Conservation (phyloP, 495 filamentous ascomycete genomes). For the Umbilicaria muhlenbergii region DNA sequence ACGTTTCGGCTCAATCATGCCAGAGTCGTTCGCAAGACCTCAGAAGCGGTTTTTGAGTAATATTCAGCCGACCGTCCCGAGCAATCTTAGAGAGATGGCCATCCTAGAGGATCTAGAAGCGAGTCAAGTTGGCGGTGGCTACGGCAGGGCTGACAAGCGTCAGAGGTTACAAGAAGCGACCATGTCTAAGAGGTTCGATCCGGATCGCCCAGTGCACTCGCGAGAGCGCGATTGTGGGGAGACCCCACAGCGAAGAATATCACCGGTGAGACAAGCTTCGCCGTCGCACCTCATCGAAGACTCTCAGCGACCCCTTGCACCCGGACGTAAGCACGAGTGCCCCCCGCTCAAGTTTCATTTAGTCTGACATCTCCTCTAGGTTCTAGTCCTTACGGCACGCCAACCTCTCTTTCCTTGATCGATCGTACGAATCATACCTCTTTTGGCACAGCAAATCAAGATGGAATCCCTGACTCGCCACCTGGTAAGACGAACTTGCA, state of each 20-base stretch:
- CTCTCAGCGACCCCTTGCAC: too few relatives aligned
- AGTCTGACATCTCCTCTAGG: constrained; percentile 1
- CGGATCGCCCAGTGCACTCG: background rate
- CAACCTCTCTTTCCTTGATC: constrained; percentile 6
- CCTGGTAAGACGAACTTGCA: background rate
- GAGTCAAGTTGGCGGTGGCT: background rate
- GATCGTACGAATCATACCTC: background rate
- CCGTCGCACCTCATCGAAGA: too few relatives aligned
- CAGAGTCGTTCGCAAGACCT: constrained; percentile 9
- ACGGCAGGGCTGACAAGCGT: background rate
- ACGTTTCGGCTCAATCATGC: constrained; percentile 9
- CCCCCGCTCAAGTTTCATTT: too few relatives aligned
- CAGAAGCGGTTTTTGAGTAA: constrained; percentile 4
- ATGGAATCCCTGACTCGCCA: constrained; percentile 10
- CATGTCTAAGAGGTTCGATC: background rate
- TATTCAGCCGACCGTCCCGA: background rate
- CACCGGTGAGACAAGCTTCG: background rate
- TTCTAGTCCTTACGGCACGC: constrained; percentile 10
- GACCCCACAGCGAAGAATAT: background rate
- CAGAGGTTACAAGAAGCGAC: background rate
- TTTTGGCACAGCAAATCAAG: background rate
- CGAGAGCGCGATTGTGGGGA: background rate
- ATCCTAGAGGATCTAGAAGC: background rate
- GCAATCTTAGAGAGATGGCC: background rate
- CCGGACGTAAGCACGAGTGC: too few relatives aligned